Evolutionary conservation across 139 green algal species (phyloP), one percentile per base, ranked within the genome.

Genomic region (Coccomyxa sp.): DNA sequence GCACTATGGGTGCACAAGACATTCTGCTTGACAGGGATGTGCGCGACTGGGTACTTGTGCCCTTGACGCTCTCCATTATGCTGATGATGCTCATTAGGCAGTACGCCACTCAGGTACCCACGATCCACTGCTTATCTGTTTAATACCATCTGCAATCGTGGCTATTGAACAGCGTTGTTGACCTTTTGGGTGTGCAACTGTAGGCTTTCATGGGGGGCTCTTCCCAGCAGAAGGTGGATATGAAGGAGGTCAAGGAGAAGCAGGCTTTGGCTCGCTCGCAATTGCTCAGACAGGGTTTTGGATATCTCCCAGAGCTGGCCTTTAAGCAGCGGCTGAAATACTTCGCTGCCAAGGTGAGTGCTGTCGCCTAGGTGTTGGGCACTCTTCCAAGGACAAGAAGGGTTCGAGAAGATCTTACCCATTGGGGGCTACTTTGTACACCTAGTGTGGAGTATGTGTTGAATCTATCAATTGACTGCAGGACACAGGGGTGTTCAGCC

Each of bases 11-110:
- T 51, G 38, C 38, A 7, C 38, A 51, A 51, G 38, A 87, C 59
- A 82, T 97, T 11, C 89, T 95, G 31, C 86, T 98, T 14, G 94
- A 97, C 80, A 74, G 86, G 10, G 86, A 92, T 38, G 91, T 98
- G 13, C 85, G 95, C 21, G 87, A 96, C 88, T 98, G 95, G 95
- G 94, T 98, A 25, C 92, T 98, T 58, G 91, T 98, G 25, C 95
- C 95, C 0, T 87, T 98, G 14, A 98, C 95, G 1, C 27, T 94
- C 0, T 91, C 90, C 76, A 95, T 98, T 28, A 80, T 97, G 10
- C 87, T 98, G 1, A 96, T 98, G 92, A 96, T 95, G 89, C 84
- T 98, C 30, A 75, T 98, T 57, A 90, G 93, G 51, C 95, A 98
- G 84, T 98, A 97, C 75, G 91, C 88, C 25, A 82, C 83, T n/a